Evolutionary conservation across 192 early-diverging fungal genomes (phyloP), one percentile per base, ranked within the genome.

Genomic region (Dispira parvispora): DNA sequence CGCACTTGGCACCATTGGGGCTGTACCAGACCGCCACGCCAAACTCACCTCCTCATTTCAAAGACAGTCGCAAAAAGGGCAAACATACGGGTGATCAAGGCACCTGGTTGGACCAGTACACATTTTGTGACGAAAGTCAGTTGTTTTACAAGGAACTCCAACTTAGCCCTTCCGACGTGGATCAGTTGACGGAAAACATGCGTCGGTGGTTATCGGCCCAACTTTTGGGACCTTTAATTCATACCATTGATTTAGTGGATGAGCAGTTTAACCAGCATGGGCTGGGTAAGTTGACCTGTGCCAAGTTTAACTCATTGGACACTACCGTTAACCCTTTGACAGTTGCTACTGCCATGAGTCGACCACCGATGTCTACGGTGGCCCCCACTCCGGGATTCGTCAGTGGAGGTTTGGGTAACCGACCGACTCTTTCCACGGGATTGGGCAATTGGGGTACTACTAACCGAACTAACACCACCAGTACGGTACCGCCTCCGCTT

Each of bases 131-230:
- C 57, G 42, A 18, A 18, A 12, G 32, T 12, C 13, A 11, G 2
- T 2, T 60, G 14, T 43, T 60, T 8, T 18, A 16, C 32, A 27
- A 60, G 13, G 38, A 27, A 18, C 57, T 60, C 9, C 57, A 43
- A 1, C 12, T 60, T 20, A 60, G 2, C 32, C 21, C 69, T 66
- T 64, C 62, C n/a, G 68, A 71, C 0, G 64, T 74, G 32, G 45
- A 67, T 38, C 70, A 64, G 25, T 72, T 72, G 69, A 63, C 68
- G 14, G 75, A 77, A 45, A 73, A 72, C 56, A 77, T 74, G 69
- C 72, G 67, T 38, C 52, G 52, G 43, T 77, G 75, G 75, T 73
- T 74, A 67, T 70, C 71, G 26, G 68, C 68, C 43, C 75, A 74
- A 52, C 62, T 77, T 25, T 56, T 77, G 52, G 66, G 64, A 11